These are phyloP conservation scores for Cladosporium sp. DNA, from an alignment of 2,329 filamentous ascomycete species.

Conservation along the genomic window DNA sequence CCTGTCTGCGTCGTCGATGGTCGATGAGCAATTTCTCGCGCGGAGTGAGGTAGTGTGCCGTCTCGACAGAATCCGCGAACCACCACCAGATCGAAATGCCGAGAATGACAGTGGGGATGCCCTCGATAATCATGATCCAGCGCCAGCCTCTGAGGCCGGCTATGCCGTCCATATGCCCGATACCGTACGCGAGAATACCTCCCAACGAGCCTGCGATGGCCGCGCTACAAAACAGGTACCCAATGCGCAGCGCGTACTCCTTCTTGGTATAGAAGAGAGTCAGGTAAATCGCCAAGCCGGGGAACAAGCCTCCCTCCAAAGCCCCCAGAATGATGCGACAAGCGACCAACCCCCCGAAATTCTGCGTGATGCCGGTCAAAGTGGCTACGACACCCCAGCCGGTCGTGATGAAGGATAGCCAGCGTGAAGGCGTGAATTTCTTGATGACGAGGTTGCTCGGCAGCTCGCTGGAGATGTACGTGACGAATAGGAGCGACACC, in stretches of 20 bases:
- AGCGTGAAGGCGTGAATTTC: constrained; percentile 38
- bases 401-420: constrained; percentile 28
- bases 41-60: constrained; percentile 56
- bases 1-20: constrained; percentile 46
- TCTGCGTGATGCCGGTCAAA: constrained; percentile 44
- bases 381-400: constrained; percentile 40
- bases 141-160: constrained; percentile 63
- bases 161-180: constrained; percentile 66
- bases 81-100: constrained; percentile 12
- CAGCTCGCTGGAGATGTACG: constrained; percentile 42
- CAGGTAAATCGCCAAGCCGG: constrained; percentile 31
- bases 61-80: constrained; percentile 63
- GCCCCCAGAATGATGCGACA: constrained; percentile 29
- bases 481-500: constrained; percentile 18
- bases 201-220: constrained; percentile 48
- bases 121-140: constrained; percentile 56
- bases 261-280: constrained; percentile 44
- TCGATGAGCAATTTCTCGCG: constrained; percentile 58
- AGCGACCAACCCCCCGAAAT: constrained; percentile 39
- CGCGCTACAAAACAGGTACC: constrained; percentile 44
- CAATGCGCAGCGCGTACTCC: constrained; percentile 40
- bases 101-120: constrained; percentile 9
- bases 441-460: constrained; percentile 48
- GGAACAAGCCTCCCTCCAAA: constrained; percentile 24
- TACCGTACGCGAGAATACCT: constrained; percentile 40